Evolutionary conservation across 192 early-diverging fungal genomes (phyloP).

Genomic region (Mortierella antarctica): DNA sequence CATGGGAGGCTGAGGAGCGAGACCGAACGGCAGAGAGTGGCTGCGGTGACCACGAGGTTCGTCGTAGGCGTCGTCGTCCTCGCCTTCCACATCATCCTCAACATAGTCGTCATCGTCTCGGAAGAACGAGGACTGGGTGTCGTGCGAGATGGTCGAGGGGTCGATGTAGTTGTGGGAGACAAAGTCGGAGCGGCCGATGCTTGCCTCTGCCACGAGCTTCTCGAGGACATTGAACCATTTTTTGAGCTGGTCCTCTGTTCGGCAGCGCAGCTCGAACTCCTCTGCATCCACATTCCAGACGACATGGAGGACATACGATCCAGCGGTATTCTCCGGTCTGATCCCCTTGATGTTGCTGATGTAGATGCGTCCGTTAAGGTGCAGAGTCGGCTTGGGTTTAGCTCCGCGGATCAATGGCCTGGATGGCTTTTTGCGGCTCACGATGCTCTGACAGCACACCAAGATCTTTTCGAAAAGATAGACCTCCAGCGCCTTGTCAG

Average conservation of each 20-base stretch:
- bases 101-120: constrained; percentile 59
- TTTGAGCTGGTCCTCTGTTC: constrained; percentile 92
- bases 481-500: constrained; percentile 85
- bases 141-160: constrained; percentile 4
- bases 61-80: constrained; percentile 48
- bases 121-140: constrained; percentile 51
- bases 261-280: constrained; percentile 86
- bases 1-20: constrained; percentile 21
- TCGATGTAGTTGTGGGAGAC: constrained; percentile 27
- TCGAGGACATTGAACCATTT: constrained; percentile 88
- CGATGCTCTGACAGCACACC: constrained; percentile 91
- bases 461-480: constrained; percentile 95
- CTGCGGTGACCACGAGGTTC: constrained; percentile 38
- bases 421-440: constrained; percentile 53
- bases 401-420: constrained; percentile 52
- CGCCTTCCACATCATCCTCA: constrained; percentile 55
- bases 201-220: constrained; percentile 69
- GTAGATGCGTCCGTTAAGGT: constrained; percentile 91
- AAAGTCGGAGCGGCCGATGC: constrained; percentile 29
- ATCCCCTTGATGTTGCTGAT: constrained; percentile 76
- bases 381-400: constrained; percentile 73
- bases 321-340: constrained; percentile 43
- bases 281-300: constrained; percentile 86
- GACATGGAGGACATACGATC: constrained; percentile 71
- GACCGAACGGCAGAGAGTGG: constrained; percentile 53